Conservation (phyloP, 176 grass and related monocot species). For the Tillandsia fasciculata region DNA sequence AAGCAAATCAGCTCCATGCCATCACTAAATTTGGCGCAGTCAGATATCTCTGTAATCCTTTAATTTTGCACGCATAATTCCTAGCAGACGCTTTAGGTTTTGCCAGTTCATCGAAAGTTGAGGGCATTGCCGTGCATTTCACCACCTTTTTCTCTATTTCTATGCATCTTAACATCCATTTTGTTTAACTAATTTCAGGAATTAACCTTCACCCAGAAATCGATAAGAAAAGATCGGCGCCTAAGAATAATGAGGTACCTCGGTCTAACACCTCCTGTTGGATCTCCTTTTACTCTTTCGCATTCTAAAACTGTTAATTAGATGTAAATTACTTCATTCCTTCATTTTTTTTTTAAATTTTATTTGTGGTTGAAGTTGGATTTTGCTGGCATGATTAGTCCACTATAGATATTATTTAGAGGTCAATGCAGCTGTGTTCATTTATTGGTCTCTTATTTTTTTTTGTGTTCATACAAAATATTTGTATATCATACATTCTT, state of each 20-base stretch:
- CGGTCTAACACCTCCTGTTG: slow-evolving; percentile 34
- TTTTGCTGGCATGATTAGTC: not conserved
- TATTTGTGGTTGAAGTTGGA: not conserved
- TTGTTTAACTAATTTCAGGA: slow-evolving; percentile 13
- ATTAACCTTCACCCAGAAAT: slow-evolving; percentile 19
- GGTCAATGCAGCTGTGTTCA: no score
- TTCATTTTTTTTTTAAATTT: not conserved
- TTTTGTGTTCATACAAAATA: not conserved
- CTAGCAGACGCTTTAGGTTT: no score
- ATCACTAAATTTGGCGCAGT: no score
- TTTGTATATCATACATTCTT: no score
- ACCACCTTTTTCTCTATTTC: not conserved
- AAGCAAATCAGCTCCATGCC: no score
- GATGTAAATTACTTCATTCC: slow-evolving; percentile 4
- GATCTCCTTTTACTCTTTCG: slow-evolving; percentile 32
- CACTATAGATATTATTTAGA: no score
- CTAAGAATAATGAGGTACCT: slow-evolving; percentile 39
- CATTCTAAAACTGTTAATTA: slow-evolving; percentile 8
- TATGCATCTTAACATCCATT: not conserved
- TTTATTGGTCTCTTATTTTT: no score
- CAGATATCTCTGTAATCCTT: no score
- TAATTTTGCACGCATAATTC: no score
- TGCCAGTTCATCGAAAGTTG: no score
- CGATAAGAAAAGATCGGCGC: slow-evolving; percentile 23
- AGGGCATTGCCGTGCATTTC: no score